phyloP scores from a whole-genome alignment of 2,329 filamentous ascomycete genomes.

The Trichoderma endophyticum region DNA sequence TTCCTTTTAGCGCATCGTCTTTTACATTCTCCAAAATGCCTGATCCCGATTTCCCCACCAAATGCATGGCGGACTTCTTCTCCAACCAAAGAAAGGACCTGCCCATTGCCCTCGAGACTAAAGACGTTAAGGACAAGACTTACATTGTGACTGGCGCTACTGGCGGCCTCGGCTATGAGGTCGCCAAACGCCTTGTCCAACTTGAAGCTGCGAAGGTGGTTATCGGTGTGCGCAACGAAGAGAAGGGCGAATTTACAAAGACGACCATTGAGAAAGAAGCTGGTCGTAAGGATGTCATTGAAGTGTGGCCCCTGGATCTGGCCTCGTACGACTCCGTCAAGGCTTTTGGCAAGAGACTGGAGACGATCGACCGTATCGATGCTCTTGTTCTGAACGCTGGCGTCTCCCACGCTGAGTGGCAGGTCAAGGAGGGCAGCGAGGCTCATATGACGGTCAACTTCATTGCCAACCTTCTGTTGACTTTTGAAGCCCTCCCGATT shows the following conservation, averaged over 20 bases:
- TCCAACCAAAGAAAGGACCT: background rate
- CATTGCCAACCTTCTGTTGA: constrained; percentile 44
- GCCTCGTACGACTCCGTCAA: constrained; percentile 34
- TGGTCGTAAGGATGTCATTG: constrained; percentile 26
- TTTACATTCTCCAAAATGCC: background rate
- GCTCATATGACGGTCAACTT: constrained; percentile 45
- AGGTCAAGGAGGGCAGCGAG: constrained; percentile 40
- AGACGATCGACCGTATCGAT: constrained; percentile 40
- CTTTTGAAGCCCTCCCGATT: constrained; percentile 41
- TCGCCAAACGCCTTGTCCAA: constrained; percentile 39
- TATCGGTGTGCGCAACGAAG: constrained; percentile 38
- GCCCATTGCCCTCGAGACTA: background rate
- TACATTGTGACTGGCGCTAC: constrained; percentile 45
- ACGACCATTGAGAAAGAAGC: constrained; percentile 34
- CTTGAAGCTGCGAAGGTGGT: constrained; percentile 42
- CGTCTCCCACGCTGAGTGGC: constrained; percentile 20
- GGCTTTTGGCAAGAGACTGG: constrained; percentile 34
- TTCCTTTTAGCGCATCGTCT: background rate
- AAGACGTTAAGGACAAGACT: constrained; percentile 14
- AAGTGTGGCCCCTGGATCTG: constrained; percentile 47
- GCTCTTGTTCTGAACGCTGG: constrained; percentile 42
- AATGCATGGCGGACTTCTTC: background rate
- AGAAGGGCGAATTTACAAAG: constrained; percentile 42
- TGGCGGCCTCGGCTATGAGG: constrained; percentile 40
- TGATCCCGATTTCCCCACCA: background rate